Evolutionary conservation across 352 stramenopile species (phyloP), one percentile per base, ranked within the genome.

Genomic region (Phytophthora gonapodyides): DNA sequence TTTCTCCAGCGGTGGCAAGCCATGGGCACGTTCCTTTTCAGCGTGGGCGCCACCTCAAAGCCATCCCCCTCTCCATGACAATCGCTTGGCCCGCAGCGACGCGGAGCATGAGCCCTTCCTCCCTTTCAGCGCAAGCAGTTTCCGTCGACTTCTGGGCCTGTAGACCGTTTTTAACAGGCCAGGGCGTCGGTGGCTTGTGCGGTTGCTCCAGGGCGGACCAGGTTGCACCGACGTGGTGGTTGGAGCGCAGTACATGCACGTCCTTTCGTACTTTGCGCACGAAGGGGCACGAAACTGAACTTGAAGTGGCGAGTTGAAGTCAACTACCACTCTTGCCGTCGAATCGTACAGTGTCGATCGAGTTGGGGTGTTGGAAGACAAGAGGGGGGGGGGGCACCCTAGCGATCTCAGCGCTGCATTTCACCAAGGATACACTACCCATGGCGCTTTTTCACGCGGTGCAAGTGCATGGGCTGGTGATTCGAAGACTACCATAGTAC

Each of bases 231-330:
- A 7, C 24, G 6, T 7, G 24, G 5, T 30, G 24, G 24, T 30
- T 30, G 24, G 24, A 24, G 41, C 6, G 42, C 27, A 40, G 27
- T 30, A 24, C 30, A 2, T 16, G n/a, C 35, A 47, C 13, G n/a
- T 60, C 41, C 15, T 42, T 40, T 31, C 10, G 16, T 11, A 66
- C 56, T 57, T 65, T 65, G 63, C 47, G 41, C 53, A 30, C 38
- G 53, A 75, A 75, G 49, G 45, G 63, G 35, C 64, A 73, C 45
- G 42, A 63, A 70, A 73, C 68, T 70, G 68, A 73, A 76, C 63
- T 70, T 72, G 68, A 73, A 69, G 63, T 52, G 21, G 21, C 21
- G 3, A 24, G 24, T 30, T 30, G 24, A 30, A 30, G 24, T 30
- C 35, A 11, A 31, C 36, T 61, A 33, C 53, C 44, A 71, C 61